Percentiles rank a stretch among this genome's conserved stretches.
Conservation (phyloP, 176 grass and related monocot genomes). For the Luzula sylvatica region DNA sequence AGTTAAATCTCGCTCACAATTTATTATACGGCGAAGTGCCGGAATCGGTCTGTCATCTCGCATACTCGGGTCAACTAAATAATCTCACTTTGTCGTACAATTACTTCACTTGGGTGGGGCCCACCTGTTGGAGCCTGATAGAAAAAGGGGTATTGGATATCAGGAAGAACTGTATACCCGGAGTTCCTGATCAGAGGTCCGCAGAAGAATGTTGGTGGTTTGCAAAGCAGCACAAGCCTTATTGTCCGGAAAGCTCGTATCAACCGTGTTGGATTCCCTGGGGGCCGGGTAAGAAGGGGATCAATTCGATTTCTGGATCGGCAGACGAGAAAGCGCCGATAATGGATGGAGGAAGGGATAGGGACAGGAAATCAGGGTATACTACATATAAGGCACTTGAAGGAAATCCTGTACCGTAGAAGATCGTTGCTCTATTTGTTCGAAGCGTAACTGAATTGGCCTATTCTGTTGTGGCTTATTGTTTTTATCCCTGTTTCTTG, state of each 20-base stretch:
- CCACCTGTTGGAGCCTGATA: slow-evolving; percentile 48
- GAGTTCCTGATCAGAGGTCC: slow-evolving; percentile 51
- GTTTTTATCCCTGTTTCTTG: not conserved
- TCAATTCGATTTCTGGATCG: not conserved
- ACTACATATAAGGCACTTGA: slow-evolving; percentile 5
- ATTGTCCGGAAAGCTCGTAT: slow-evolving; percentile 37
- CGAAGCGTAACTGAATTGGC: not conserved
- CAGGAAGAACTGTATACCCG: slow-evolving; percentile 59
- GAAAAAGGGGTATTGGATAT: slow-evolving; percentile 42
- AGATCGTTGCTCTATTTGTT: not conserved
- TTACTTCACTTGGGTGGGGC: slow-evolving; percentile 67
- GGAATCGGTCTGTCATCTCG: slow-evolving; percentile 56
- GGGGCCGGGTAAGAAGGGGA: not conserved
- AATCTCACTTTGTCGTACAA: slow-evolving; percentile 78
- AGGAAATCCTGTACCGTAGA: not conserved
- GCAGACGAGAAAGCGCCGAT: not conserved
- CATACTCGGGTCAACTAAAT: slow-evolving; percentile 24
- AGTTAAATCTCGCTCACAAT: slow-evolving; percentile 73
- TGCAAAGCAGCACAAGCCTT: slow-evolving; percentile 18
- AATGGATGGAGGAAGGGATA: not conserved
- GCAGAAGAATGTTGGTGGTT: slow-evolving; percentile 63
- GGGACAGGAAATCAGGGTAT: slow-evolving; percentile 16
- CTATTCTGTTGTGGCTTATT: not conserved
- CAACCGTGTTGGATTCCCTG: slow-evolving; percentile 27
- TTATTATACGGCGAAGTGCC: slow-evolving; percentile 75